Percentiles rank a stretch among this genome's conserved stretches.
Conservation (phyloP, 2,329 filamentous ascomycete genomes). For the Aspergillus flavus region DNA sequence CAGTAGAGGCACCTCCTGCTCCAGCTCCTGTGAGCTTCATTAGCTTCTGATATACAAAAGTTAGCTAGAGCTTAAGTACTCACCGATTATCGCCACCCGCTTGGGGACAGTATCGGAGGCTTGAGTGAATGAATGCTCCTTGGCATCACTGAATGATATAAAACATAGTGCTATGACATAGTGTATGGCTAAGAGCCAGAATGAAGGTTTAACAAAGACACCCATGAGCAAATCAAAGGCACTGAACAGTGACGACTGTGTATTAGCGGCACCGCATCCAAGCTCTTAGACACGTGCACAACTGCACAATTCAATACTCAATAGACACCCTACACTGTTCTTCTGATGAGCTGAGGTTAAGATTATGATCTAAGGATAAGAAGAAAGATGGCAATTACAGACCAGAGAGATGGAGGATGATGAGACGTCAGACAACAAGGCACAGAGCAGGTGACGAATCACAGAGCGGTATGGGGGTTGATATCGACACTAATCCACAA, state of each 20-base stretch:
- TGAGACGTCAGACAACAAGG: constrained; percentile 5
- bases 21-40: constrained; percentile 70
- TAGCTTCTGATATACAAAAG: constrained; percentile 1
- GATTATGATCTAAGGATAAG: not conserved
- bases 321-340: not conserved
- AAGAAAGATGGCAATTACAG: not conserved
- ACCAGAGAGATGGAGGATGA: constrained; percentile 7
- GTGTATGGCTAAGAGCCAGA: constrained; percentile 13
- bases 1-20: constrained; percentile 81
- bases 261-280: not conserved
- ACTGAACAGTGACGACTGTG: not conserved
- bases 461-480: constrained; percentile 2
- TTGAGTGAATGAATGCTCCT: constrained; percentile 26
- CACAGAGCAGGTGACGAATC: not conserved
- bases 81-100: constrained; percentile 41
- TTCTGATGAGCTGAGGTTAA: not conserved
- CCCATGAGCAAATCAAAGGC: constrained; percentile 11
- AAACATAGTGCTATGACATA: constrained; percentile 17
- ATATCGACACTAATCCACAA: constrained; percentile 12
- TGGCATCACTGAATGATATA: constrained; percentile 23
- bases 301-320: not conserved
- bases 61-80: constrained; percentile 6
- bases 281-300: not conserved
- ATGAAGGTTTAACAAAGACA: constrained; percentile 3
- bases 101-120: constrained; percentile 24